Evolutionary conservation across 768 basidiomycete genomes (phyloP), one percentile per base, ranked within the genome.

Genomic region (Crucibulum laeve): DNA sequence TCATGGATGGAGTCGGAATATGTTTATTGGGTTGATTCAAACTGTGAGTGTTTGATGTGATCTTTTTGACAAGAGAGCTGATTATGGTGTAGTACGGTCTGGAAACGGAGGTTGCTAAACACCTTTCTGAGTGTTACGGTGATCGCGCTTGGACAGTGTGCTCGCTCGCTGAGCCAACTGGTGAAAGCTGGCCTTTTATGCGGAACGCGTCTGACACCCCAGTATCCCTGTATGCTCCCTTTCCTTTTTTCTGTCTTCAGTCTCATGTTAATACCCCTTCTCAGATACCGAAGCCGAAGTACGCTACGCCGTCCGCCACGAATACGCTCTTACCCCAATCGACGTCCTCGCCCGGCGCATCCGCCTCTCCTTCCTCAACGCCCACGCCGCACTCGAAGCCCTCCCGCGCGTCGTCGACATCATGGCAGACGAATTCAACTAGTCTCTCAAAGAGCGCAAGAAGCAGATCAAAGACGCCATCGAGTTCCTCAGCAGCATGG

Each of bases 1-100:
- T 49, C 90, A 97, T 47, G 91, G 84, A 7, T 99, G 95, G 95
- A 87, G 79, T 61, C 73, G 84, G 53, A 93, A 91, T 61, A 96
- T 98, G 93, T 97, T 93, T 62, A 95, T 97, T 62, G 86, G 91
- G 43, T 73, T 99, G 46, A 86, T 94, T 54, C 95, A 99, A 64
- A 77, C 87, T 50, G 90, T 91, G 42, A 38, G 81, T 8, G 13
- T 45, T 26, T 43, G 41, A 14, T 30, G 45, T 34, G 45, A 25
- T 21, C 39, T 42, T 22, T 24, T 41, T 25, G 5, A 26, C 23
- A n/a, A 22, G 18, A 8, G 19, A 22, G 17, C 43, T 42, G 5
- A 25, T 47, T 10, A 38, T 23, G 22, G 33, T 23, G 19, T 43
- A 91, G 90, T 95, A 90, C 63, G 92, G 93, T 17, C 62, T 95